Conservation (phyloP, 495 filamentous ascomycete genomes). For the Aeminium ludgeri region DNA sequence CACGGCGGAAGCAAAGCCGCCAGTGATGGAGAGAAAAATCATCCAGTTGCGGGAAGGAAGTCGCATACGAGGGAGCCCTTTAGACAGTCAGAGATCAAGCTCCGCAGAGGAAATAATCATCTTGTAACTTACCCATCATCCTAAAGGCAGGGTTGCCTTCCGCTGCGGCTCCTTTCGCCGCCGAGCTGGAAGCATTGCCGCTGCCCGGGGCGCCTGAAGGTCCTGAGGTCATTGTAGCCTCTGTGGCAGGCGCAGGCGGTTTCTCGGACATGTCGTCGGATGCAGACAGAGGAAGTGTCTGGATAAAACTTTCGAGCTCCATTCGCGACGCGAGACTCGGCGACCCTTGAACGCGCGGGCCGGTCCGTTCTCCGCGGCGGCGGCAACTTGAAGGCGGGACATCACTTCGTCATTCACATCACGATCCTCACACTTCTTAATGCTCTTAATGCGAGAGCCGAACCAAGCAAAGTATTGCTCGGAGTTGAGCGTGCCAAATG, state of each 20-base stretch:
- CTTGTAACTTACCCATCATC: slow-evolving; percentile 16
- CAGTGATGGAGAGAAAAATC: slow-evolving; percentile 73
- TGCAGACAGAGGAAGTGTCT: not conserved
- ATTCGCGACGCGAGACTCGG: not conserved
- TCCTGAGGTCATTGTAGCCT: not conserved
- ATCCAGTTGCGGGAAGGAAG: slow-evolving; percentile 95
- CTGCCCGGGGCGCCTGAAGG: not conserved
- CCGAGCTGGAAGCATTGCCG: not conserved
- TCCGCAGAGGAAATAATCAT: no score
- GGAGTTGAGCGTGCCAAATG: no score
- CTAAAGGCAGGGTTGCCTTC: slow-evolving; percentile 16
- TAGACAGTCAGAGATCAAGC: not conserved
- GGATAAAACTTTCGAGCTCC: slow-evolving; percentile 5
- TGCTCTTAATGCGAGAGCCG: no score
- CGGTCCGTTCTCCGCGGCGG: slow-evolving; percentile 4
- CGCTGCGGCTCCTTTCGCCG: slow-evolving; percentile 5
- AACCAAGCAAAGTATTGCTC: no score
- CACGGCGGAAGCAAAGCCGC: slow-evolving; percentile 57
- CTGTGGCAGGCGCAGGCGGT: not conserved
- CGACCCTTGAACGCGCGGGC: not conserved
- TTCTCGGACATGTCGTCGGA: slow-evolving; percentile 1
- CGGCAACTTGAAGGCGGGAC: not conserved
- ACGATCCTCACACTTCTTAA: no score
- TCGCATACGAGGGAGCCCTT: slow-evolving; percentile 61
- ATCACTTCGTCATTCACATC: no score